A percentile compares a stretch with the other conserved stretches of the same genome.
phyloP scores from a whole-genome alignment of 23 red algal species.

The Gracilaria gracilis region DNA sequence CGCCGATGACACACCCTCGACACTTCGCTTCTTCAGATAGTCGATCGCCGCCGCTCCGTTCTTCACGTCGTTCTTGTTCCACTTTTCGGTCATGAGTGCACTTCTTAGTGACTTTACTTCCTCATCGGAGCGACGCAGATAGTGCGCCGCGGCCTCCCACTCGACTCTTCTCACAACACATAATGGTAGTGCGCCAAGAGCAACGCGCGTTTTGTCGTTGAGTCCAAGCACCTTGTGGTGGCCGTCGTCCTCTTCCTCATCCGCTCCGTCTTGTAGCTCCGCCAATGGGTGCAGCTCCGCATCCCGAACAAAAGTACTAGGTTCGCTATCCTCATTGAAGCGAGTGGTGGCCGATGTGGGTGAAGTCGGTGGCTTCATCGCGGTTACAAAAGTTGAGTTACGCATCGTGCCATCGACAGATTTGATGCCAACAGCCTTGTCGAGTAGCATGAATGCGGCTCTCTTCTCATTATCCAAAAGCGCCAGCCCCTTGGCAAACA shows the following conservation, averaged over 20 bases:
- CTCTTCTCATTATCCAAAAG: constrained; percentile 37
- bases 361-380: neutral
- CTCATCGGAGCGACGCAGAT: constrained; percentile 17
- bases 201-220: constrained; percentile 51
- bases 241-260: neutral
- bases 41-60: constrained; percentile 23
- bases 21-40: constrained; percentile 34
- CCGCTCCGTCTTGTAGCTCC: neutral
- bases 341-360: neutral
- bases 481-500: constrained; percentile 53
- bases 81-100: constrained; percentile 40
- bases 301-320: constrained; percentile 4
- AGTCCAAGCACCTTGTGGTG: constrained; percentile 18
- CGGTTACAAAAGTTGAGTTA: neutral
- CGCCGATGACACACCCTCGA: constrained; percentile 43
- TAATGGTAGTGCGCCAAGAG: constrained; percentile 29
- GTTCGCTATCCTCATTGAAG: neutral
- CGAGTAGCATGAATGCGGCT: constrained; percentile 30
- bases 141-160: constrained; percentile 66
- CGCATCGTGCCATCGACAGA: neutral
- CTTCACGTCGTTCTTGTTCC: constrained; percentile 64
- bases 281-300: neutral
- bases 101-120: constrained; percentile 32
- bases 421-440: constrained; percentile 63
- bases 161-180: constrained; percentile 56